These are phyloP conservation scores for Aphanomyces cochlioides DNA, from an alignment of 352 stramenopile species.

Conservation along the genomic window DNA sequence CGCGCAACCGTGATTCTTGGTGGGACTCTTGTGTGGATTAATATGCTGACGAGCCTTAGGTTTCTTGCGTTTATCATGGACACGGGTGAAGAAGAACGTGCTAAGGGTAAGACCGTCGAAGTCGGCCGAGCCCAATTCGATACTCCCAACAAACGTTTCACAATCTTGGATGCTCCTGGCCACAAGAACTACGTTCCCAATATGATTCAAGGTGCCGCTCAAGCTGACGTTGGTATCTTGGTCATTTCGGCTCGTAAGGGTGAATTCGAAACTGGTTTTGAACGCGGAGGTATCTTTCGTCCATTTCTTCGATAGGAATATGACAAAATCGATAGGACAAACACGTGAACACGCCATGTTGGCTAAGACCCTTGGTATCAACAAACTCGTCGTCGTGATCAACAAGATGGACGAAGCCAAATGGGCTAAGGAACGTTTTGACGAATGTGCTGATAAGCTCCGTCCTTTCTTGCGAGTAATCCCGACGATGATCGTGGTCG, in stretches of 20 bases:
- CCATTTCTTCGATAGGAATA: neutral
- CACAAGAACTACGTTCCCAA: slow-evolving; percentile 99
- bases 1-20: slow-evolving; percentile 74
- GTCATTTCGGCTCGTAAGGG: slow-evolving; percentile 95
- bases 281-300: slow-evolving; percentile 73
- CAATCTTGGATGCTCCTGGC: slow-evolving; percentile 98
- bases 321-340: slow-evolving; percentile 60
- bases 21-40: neutral
- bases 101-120: slow-evolving; percentile 89
- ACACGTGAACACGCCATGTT: slow-evolving; percentile 98
- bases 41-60: slow-evolving; percentile 34
- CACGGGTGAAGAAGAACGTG: slow-evolving; percentile 97
- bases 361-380: slow-evolving; percentile 98
- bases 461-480: slow-evolving; percentile 87
- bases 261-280: slow-evolving; percentile 99
- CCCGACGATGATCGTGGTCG: too few species aligned
- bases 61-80: slow-evolving; percentile 99
- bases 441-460: slow-evolving; percentile 93
- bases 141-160: slow-evolving; percentile 93
- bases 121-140: slow-evolving; percentile 96
- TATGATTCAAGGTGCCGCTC: slow-evolving; percentile 96
- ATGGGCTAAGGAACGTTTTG: slow-evolving; percentile 90
- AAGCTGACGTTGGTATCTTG: slow-evolving; percentile 97
- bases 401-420: slow-evolving; percentile 99
- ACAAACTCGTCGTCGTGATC: slow-evolving; percentile 97